Conservation (phyloP, 441 rosid genomes). For the Syzygium syzygioides region DNA sequence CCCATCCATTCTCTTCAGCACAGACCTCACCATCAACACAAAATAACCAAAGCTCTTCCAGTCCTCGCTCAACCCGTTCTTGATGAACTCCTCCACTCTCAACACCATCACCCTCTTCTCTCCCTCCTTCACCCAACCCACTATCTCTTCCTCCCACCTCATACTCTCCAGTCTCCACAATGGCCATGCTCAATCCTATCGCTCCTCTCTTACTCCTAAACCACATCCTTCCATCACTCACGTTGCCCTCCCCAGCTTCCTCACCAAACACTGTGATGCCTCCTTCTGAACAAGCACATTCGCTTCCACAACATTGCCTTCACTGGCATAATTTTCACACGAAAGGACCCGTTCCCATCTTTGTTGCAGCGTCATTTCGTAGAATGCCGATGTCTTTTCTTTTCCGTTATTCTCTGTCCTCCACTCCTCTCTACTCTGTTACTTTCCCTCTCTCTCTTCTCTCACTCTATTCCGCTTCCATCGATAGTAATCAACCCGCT, state of each 20-base stretch:
- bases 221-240: slow-evolving; percentile 36
- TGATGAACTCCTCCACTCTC: slow-evolving; percentile 28
- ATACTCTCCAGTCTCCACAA: slow-evolving; percentile 58
- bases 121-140: slow-evolving; percentile 39
- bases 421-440: no score
- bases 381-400: slow-evolving; percentile 27
- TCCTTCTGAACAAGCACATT: slow-evolving; percentile 28
- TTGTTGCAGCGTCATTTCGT: slow-evolving; percentile 47
- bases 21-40: slow-evolving; percentile 53
- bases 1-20: slow-evolving; percentile 47
- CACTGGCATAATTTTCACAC: slow-evolving; percentile 25
- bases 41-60: slow-evolving; percentile 47
- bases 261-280: slow-evolving; percentile 24
- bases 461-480: no score
- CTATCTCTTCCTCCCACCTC: slow-evolving; percentile 47
- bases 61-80: slow-evolving; percentile 1
- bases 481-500: no score
- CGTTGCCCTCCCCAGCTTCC: slow-evolving; percentile 24
- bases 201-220: slow-evolving; percentile 14
- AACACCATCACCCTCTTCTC: slow-evolving; percentile 30
- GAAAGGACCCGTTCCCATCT: slow-evolving; percentile 44
- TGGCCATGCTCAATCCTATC: slow-evolving; percentile 38
- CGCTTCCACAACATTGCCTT: slow-evolving; percentile 16
- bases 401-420: no score
- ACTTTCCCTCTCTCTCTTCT: no score